A percentile compares a stretch with the other conserved stretches of the same genome.
phyloP scores from a whole-genome alignment of 2,329 filamentous ascomycete species.

The Calonectria pseudoturangicola region DNA sequence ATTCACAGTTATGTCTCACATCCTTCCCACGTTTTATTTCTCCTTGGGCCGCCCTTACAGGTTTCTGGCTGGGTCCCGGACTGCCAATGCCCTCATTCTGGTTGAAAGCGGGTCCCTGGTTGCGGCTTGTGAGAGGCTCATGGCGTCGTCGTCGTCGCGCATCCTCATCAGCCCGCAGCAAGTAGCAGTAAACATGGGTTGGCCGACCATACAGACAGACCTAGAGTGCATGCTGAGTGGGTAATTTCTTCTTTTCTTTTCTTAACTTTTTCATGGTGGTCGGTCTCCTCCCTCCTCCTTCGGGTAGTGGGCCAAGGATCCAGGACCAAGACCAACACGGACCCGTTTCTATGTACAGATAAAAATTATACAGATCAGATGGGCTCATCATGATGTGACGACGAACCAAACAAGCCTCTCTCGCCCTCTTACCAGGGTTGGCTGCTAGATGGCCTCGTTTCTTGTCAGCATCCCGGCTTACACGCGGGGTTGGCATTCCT shows the following conservation, averaged over 20 bases:
- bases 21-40: slow-evolving; percentile 24
- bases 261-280: not conserved
- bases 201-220: not conserved
- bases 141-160: not conserved
- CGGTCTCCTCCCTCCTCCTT: not conserved
- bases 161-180: slow-evolving; percentile 5
- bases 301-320: not conserved
- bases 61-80: not conserved
- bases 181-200: not conserved
- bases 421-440: not conserved
- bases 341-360: not conserved
- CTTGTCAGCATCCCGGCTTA: slow-evolving; percentile 20
- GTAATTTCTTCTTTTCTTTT: not conserved
- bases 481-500: slow-evolving; percentile 11
- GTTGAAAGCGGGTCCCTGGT: slow-evolving; percentile 8
- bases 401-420: too few relatives aligned
- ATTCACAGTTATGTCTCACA: slow-evolving; percentile 18
- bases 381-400: slow-evolving; percentile 2
- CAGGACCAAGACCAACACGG: not conserved
- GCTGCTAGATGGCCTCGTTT: slow-evolving; percentile 9
- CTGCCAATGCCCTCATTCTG: slow-evolving; percentile 6
- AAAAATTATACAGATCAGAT: slow-evolving; percentile 17
- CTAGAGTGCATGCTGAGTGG: not conserved
- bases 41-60: slow-evolving; percentile 15
- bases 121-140: not conserved